Base-by-base conservation (phyloP, 352 stramenopile genomes). In the Phytophthora pini region DNA sequence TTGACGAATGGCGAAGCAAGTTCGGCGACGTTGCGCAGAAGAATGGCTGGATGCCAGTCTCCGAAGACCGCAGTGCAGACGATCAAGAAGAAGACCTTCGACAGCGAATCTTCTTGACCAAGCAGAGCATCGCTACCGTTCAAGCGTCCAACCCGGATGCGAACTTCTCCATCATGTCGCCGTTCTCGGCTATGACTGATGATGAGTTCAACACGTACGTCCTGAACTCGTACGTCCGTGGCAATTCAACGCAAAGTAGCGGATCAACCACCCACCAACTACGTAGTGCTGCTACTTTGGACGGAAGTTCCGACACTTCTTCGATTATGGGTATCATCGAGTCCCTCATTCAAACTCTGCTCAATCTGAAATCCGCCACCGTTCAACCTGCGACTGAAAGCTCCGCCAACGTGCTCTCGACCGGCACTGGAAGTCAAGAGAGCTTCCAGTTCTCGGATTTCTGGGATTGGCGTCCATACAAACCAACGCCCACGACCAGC, bases 141-240 rank as follows among this genome's bases (percentile, higher is more conserved):
- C 63, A 82, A 49, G 44, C 38, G 34, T 52, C 65, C 20, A 82
- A 89, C 46, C 72, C 80, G 2, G 29, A 70, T 20, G 80, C 80
- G 34, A 70, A 72, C 31, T 89, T 89, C 66, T 84, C 74, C 26
- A 82, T 77, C 49, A 80, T 85, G 74, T 74, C 79, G 22, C 78
- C 73, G 5, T 88, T 89, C 44, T 73, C 70, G 31, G 53, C 66
- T 2, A 44, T 76, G 55, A 86, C 79, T 24, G 34, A 80, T 17
- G 68, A 75, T 0, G 79, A 88, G 39, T 88, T 88, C 53, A 66
- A 65, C 22, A 69, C 46, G 38, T 76, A 74, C 26, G 65, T 82
- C 8, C 45, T 68, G 4, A 83, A 83, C 65, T 74, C 72, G 43
- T 76, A 76, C 52, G 39, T 83, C 32, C 64, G 45, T 13, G 51